These are phyloP conservation scores for Aspergillus hancockii DNA, from an alignment of 495 filamentous ascomycete genomes.

Conservation along the genomic window DNA sequence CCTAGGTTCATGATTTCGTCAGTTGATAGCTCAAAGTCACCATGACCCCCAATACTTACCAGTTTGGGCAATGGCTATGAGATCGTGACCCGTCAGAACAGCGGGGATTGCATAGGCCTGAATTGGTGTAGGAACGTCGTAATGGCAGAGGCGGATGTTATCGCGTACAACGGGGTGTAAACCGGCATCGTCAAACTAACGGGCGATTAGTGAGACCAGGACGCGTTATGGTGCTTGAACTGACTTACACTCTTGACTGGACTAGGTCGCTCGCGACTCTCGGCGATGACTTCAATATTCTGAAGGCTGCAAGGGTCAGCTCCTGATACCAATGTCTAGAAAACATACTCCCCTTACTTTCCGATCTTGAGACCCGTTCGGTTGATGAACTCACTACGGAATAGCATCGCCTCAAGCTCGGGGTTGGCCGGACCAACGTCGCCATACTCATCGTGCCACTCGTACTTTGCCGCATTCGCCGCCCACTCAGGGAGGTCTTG, in stretches of 20 bases:
- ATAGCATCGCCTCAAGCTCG: constrained; percentile 73
- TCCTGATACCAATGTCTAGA: neutral
- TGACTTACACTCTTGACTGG: constrained; percentile 39
- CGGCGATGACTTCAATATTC: constrained; percentile 36
- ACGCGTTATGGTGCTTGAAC: constrained; percentile 10
- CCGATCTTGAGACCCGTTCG: constrained; percentile 43
- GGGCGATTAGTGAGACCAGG: neutral
- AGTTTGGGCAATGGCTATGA: constrained; percentile 89
- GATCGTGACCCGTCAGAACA: constrained; percentile 67
- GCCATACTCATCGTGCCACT: constrained; percentile 83
- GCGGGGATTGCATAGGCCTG: constrained; percentile 82
- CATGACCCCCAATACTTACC: constrained; percentile 54
- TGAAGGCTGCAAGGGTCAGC: constrained; percentile 26
- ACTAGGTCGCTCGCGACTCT: constrained; percentile 28
- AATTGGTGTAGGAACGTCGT: constrained; percentile 74
- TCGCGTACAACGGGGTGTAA: constrained; percentile 80
- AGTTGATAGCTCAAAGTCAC: neutral
- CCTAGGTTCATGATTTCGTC: constrained; percentile 51
- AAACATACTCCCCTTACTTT: constrained; percentile 29
- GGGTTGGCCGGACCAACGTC: constrained; percentile 73
- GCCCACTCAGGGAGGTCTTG: constrained; percentile 47
- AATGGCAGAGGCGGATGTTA: constrained; percentile 72
- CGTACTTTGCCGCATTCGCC: constrained; percentile 65
- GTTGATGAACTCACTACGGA: constrained; percentile 52
- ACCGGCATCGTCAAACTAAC: constrained; percentile 71